Conservation (phyloP, 768 basidiomycete genomes). For the Trametes punicea region DNA sequence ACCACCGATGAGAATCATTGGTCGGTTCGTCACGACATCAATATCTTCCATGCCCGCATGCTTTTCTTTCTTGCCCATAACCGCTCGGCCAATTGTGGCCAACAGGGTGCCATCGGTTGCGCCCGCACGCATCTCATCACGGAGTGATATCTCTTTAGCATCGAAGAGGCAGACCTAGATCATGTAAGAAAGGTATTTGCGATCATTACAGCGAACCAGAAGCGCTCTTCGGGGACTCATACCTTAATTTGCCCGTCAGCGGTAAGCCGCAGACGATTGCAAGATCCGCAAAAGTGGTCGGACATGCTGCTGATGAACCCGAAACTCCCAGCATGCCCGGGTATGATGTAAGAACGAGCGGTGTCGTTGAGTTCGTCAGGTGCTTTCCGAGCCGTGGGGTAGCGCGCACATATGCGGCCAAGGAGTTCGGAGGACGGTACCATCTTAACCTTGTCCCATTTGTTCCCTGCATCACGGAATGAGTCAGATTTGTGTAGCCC, state of each 20-base stretch:
- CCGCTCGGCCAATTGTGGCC: constrained; percentile 57
- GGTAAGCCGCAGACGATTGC: constrained; percentile 82
- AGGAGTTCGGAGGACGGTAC: constrained; percentile 70
- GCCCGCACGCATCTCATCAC: constrained; percentile 67
- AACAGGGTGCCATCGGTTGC: constrained; percentile 63
- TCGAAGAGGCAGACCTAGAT: constrained; percentile 82
- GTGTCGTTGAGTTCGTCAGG: constrained; percentile 75
- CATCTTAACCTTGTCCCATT: constrained; percentile 83
- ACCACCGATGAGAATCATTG: constrained; percentile 95
- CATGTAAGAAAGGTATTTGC: not conserved
- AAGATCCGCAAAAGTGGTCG: constrained; percentile 85
- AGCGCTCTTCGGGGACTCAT: constrained; percentile 5
- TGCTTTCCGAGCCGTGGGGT: constrained; percentile 54
- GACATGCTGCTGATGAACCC: constrained; percentile 96
- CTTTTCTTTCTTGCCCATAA: constrained; percentile 70
- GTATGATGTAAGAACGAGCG: constrained; percentile 75
- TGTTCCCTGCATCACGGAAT: constrained; percentile 55
- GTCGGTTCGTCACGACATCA: constrained; percentile 71
- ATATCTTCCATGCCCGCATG: constrained; percentile 84
- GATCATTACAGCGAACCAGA: not conserved
- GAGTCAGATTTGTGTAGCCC: not conserved
- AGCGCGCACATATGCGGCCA: constrained; percentile 40
- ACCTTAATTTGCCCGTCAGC: constrained; percentile 91
- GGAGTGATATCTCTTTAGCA: constrained; percentile 76
- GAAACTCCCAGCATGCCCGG: constrained; percentile 64